phyloP scores from a whole-genome alignment of 164 flowering plant species.

The Cinnamomum micranthum region DNA sequence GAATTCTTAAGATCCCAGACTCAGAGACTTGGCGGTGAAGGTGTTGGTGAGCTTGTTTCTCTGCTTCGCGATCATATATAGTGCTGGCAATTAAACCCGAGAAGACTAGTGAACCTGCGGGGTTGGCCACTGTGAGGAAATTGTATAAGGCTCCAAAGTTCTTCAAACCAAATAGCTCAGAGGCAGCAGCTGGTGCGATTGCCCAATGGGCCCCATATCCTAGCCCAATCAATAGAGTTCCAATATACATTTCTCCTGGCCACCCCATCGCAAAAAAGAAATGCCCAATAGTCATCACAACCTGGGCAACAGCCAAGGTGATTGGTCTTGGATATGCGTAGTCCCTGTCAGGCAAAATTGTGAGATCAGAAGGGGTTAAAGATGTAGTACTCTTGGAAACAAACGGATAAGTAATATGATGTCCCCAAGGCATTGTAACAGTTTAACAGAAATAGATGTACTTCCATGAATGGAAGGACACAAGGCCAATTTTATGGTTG shows the following conservation, averaged over 20 bases:
- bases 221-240: slow-evolving; percentile 84
- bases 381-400: background rate
- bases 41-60: slow-evolving; percentile 57
- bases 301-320: slow-evolving; percentile 78
- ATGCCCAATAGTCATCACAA: slow-evolving; percentile 81
- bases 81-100: slow-evolving; percentile 83
- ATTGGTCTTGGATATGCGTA: slow-evolving; percentile 83
- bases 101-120: slow-evolving; percentile 81
- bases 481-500: background rate
- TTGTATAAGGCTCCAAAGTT: slow-evolving; percentile 91
- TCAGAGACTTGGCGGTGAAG: slow-evolving; percentile 12
- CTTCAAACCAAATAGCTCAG: slow-evolving; percentile 92
- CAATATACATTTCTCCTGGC: slow-evolving; percentile 89
- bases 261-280: slow-evolving; percentile 77
- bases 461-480: background rate
- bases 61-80: slow-evolving; percentile 87
- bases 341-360: slow-evolving; percentile 42
- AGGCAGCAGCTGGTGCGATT: slow-evolving; percentile 89
- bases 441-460: background rate
- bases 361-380: slow-evolving; percentile 1
- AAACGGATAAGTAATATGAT: background rate
- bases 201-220: slow-evolving; percentile 99
- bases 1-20: slow-evolving; percentile 21
- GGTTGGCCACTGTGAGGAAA: slow-evolving; percentile 85
- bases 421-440: background rate